Conservation (phyloP, 495 filamentous ascomycete genomes). For the Entonaema liquescens region DNA sequence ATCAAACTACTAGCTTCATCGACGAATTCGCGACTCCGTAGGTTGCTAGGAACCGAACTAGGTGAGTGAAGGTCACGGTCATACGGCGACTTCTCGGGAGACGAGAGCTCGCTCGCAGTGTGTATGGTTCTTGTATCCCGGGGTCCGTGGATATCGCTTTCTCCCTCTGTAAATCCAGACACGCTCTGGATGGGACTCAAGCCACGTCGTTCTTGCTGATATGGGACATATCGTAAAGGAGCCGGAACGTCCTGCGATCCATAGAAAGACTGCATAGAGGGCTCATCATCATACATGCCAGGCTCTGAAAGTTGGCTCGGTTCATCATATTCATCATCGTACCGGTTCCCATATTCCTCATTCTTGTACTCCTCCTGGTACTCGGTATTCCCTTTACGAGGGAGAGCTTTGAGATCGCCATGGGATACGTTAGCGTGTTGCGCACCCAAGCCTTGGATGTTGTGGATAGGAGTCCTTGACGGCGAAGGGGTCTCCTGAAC, state of each 20-base stretch:
- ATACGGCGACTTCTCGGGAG: conserved; percentile 49
- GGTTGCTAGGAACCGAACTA: conserved; percentile 51
- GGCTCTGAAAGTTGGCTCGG: conserved; percentile 54
- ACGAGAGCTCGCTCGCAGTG: conserved; percentile 55
- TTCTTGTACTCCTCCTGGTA: conserved; percentile 53
- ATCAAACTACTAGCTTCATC: conserved; percentile 52
- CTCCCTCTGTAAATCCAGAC: conserved; percentile 71
- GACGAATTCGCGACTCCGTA: conserved; percentile 51
- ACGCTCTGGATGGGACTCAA: conserved; percentile 91
- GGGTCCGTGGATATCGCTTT: conserved; percentile 56
- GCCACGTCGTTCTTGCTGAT: conserved; percentile 66
- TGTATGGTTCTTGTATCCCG: conserved; percentile 59
- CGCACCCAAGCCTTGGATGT: conserved; percentile 53
- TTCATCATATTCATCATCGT: conserved; percentile 58
- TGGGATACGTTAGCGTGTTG: conserved; percentile 63
- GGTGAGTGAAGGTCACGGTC: conserved; percentile 49
- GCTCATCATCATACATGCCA: conserved; percentile 53
- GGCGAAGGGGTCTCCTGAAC: conserved; percentile 51
- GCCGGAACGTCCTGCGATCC: conserved; percentile 63
- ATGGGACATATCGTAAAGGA: conserved; percentile 64
- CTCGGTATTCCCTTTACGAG: conserved; percentile 50
- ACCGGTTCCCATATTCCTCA: conserved; percentile 56
- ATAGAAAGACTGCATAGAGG: conserved; percentile 54
- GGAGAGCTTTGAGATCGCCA: conserved; percentile 58
- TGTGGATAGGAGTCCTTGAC: conserved; percentile 50